phyloP scores from a whole-genome alignment of 768 basidiomycete species.

The Tulasnella sp. region DNA sequence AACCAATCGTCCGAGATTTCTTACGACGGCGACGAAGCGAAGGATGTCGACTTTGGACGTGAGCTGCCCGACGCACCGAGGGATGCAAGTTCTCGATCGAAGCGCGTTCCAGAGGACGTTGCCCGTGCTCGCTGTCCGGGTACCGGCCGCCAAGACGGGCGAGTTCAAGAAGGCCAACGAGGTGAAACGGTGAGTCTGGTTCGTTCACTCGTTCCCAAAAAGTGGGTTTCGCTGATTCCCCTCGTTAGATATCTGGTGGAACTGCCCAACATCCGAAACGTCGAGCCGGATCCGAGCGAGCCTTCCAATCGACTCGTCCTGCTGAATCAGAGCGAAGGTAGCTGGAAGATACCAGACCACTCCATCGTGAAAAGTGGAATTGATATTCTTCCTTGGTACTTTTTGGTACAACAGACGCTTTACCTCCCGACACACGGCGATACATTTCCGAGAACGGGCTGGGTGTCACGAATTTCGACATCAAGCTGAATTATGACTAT shows the following conservation, averaged over 20 bases:
- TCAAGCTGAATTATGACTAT: slow-evolving; percentile 71
- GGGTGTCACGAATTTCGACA: slow-evolving; percentile 19
- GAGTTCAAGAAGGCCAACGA: slow-evolving; percentile 42
- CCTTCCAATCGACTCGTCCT: slow-evolving; percentile 53
- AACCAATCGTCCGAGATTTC: background rate
- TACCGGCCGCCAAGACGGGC: slow-evolving; percentile 45
- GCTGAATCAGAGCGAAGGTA: slow-evolving; percentile 26
- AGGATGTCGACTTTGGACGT: slow-evolving; percentile 10
- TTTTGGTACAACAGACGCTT: background rate
- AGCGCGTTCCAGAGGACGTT: slow-evolving; percentile 52
- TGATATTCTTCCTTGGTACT: background rate
- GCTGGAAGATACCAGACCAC: too few species aligned
- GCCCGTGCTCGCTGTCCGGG: slow-evolving; percentile 54
- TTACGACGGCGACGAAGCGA: background rate
- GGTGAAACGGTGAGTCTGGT: slow-evolving; percentile 43
- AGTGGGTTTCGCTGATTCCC: background rate
- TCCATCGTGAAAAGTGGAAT: too few species aligned
- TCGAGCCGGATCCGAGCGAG: slow-evolving; percentile 40
- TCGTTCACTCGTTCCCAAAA: background rate
- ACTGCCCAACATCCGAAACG: slow-evolving; percentile 53
- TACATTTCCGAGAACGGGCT: slow-evolving; percentile 47
- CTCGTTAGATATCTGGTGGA: slow-evolving; percentile 47
- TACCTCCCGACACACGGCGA: background rate
- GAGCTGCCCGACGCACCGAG: slow-evolving; percentile 39
- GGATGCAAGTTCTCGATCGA: slow-evolving; percentile 42